Evolutionary conservation across 2,329 filamentous ascomycete species (phyloP), one percentile per base, ranked within the genome.

Genomic region (Hypoxylon sp.): DNA sequence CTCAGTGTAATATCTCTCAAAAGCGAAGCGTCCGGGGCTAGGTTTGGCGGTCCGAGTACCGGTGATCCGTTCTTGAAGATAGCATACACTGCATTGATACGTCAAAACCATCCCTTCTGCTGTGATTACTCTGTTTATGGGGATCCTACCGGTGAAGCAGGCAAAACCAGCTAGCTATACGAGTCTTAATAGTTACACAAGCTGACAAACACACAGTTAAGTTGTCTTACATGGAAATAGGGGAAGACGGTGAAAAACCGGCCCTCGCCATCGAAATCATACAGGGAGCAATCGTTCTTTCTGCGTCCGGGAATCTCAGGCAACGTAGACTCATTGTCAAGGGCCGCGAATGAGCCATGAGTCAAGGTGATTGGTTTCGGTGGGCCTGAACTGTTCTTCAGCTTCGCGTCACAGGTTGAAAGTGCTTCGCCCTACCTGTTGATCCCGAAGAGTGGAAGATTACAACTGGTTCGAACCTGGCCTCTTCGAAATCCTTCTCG

Each of bases 141-240:
- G n/a, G n/a, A n/a, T n/a, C n/a, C n/a, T 57, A 57, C 52, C 40
- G 6, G 40, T 60, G 27, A 55, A 58, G 49, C 55, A 50, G 17
- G 29, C 20, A 20, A 56, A 46, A 8, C 43, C 43, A 23, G 27
- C 51, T 5, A 55, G 51, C 38, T 27, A 20, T 10, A 42, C n/a
- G n/a, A n/a, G n/a, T n/a, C n/a, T n/a, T n/a, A n/a, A n/a, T n/a
- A n/a, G n/a, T n/a, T n/a, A n/a, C n/a, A n/a, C 13, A 11, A 3
- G 9, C 27, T 11, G 37, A 13, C n/a, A n/a, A n/a, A n/a, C n/a
- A n/a, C n/a, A n/a, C n/a, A n/a, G n/a, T n/a, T n/a, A n/a, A n/a
- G n/a, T n/a, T n/a, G n/a, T n/a, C 65, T 58, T 29, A 67, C 65
- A 53, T 68, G 68, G 18, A 67, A 68, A 13, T 64, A 66, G 0